These are phyloP conservation scores for Digitaria exilis DNA, from an alignment of 202 grass and related monocot species.

Conservation along the genomic window DNA sequence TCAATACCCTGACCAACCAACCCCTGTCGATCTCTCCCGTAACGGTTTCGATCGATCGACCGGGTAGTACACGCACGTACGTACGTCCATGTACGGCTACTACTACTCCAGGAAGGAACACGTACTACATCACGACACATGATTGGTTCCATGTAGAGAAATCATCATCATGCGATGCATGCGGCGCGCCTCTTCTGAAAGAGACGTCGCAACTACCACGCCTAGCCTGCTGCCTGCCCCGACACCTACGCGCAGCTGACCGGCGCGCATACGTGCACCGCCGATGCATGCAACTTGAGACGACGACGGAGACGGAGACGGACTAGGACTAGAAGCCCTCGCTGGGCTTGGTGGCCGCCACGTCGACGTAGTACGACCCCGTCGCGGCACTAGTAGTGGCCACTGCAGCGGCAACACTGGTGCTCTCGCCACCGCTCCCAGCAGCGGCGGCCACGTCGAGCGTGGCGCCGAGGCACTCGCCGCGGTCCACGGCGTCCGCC, in stretches of 20 bases:
- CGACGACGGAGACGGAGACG: not conserved
- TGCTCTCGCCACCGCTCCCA: constrained; percentile 17
- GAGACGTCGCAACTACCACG: constrained; percentile 22
- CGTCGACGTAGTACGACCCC: constrained; percentile 49
- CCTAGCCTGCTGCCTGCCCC: not conserved
- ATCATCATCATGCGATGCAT: not conserved
- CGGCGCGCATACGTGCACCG: not conserved
- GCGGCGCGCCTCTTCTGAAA: constrained; percentile 12
- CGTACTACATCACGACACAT: not conserved
- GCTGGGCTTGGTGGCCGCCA: constrained; percentile 43
- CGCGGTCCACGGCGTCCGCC: constrained; percentile 12
- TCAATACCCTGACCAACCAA: not conserved
- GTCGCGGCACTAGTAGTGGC: not conserved
- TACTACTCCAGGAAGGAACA: not conserved
- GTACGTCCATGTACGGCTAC: constrained; percentile 30
- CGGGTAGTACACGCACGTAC: constrained; percentile 8
- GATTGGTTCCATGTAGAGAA: constrained; percentile 28
- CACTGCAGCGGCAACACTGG: constrained; percentile 29
- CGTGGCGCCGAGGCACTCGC: not conserved
- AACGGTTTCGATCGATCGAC: not conserved
- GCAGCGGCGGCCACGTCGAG: constrained; percentile 9
- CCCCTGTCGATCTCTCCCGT: not conserved
- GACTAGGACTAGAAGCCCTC: constrained; percentile 43
- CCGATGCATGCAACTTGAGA: not conserved
- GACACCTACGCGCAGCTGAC: constrained; percentile 6